Base-by-base conservation (phyloP, 2,329 filamentous ascomycete genomes). In the Alternaria triticimaculans region DNA sequence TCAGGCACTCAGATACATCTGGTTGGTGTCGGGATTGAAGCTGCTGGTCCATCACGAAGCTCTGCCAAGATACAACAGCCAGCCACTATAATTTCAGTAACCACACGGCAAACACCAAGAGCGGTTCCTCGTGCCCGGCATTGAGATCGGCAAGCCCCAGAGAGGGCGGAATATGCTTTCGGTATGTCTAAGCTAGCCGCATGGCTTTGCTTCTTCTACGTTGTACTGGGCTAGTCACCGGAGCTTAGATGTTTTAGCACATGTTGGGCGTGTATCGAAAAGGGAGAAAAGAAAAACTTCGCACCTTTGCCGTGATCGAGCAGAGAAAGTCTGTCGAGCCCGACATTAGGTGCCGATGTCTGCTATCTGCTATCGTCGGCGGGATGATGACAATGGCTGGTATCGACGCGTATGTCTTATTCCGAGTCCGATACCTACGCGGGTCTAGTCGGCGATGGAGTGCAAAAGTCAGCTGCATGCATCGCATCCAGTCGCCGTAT, bases 171-270 rank as follows among this genome's bases (percentile, higher is more conserved):
- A 15, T 28, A 12, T 26, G 6, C 37, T 45, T 28, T 50, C 26
- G 41, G n/a, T 43, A 44, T 44, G n/a, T 41, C 23, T 33, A 44
- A 33, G 30, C 21, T 49, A 62, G 49, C 49, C 55, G 60, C 49
- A 50, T 62, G 49, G 48, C 43, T 44, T 54, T 62, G 37, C 37
- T 62, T 48, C 55, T 48, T 53, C 48, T 53, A 58, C 41, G 37
- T 58, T 62, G 37, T 25, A 58, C 55, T 46, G 46, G 23, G 55
- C 28, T 49, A 50, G 55, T 18, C 18, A 59, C 18, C 30, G 23
- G 33, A 23, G 28, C 43, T 30, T 41, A 48, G 18, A 26, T 21
- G 28, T 46, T 33, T 51, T 45, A 51, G 45, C 54, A 61, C 46
- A 49, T 57, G 25, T 61, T 49, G 54, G 33, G 20, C 43, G 26